A percentile compares a stretch with the other conserved stretches of the same genome.
phyloP scores from a whole-genome alignment of 306 rosid species.

The Echinosophora koreensis region DNA sequence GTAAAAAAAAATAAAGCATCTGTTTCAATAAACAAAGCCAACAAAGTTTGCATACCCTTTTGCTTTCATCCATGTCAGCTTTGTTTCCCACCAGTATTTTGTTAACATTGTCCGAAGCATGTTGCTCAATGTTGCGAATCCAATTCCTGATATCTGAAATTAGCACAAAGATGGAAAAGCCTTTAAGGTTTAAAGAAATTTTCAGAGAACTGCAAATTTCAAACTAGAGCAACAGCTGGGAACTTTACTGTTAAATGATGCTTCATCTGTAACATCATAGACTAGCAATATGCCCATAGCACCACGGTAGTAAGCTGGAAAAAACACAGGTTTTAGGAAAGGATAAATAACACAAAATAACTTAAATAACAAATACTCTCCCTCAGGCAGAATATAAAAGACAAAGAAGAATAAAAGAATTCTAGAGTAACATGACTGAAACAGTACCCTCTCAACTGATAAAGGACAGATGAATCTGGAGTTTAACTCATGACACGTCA shows the following conservation, averaged over 20 bases:
- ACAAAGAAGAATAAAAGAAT: neutral
- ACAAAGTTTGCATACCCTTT: constrained; percentile 70
- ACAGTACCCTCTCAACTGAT: neutral
- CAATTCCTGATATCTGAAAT: constrained; percentile 91
- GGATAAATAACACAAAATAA: constrained; percentile 19
- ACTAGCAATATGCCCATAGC: constrained; percentile 99
- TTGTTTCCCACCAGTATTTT: constrained; percentile 95
- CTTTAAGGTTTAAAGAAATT: constrained; percentile 20
- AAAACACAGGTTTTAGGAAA: constrained; percentile 11
- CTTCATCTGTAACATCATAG: constrained; percentile 95
- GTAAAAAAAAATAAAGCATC: neutral
- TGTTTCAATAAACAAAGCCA: constrained; percentile 26
- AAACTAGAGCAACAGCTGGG: constrained; percentile 26
- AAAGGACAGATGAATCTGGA: constrained; percentile 4
- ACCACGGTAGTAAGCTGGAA: constrained; percentile 95
- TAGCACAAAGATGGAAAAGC: constrained; percentile 30
- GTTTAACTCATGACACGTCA: constrained; percentile 14
- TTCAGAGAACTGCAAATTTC: constrained; percentile 36
- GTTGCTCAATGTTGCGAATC: constrained; percentile 99
- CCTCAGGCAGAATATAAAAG: neutral
- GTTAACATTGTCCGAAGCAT: constrained; percentile 96
- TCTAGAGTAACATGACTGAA: neutral
- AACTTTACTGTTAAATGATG: constrained; percentile 90
- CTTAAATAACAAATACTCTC: neutral
- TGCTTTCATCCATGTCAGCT: constrained; percentile 99